Percentiles rank a stretch among this genome's conserved stretches.
These are phyloP conservation scores for Ceratocystis diversiconidia DNA, from an alignment of 2,329 filamentous ascomycete species.

Conservation along the genomic window DNA sequence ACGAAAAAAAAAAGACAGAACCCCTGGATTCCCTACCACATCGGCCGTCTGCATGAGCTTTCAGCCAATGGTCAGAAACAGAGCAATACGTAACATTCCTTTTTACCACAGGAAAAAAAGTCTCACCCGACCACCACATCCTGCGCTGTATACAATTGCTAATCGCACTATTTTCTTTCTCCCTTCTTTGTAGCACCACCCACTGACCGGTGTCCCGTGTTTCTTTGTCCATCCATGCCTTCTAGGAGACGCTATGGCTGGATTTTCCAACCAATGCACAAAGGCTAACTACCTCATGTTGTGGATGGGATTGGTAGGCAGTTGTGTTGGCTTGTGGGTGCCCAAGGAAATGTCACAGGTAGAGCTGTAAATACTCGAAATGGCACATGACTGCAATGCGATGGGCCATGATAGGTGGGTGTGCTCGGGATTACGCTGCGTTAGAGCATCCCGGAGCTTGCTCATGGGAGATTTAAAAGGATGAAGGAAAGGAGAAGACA, in stretches of 20 bases:
- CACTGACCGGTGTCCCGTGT: slow-evolving; percentile 57
- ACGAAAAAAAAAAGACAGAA: slow-evolving; percentile 19
- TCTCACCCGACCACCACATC: not conserved
- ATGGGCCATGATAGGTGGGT: not conserved
- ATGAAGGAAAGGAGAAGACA: not conserved
- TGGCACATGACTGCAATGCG: not conserved
- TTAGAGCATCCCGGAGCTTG: not conserved
- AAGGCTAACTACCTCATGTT: slow-evolving; percentile 62
- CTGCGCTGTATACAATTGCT: slow-evolving; percentile 1
- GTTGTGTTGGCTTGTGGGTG: slow-evolving; percentile 63
- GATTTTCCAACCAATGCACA: slow-evolving; percentile 39
- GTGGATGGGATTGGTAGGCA: slow-evolving; percentile 81
- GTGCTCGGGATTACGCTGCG: not conserved
- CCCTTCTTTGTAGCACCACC: slow-evolving; percentile 54
- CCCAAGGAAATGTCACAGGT: slow-evolving; percentile 49
- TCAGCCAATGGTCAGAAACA: slow-evolving; percentile 4
- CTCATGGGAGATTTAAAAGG: not conserved
- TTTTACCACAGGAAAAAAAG: slow-evolving; percentile 21
- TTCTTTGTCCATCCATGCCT: slow-evolving; percentile 93
- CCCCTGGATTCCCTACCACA: not conserved
- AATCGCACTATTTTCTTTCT: slow-evolving; percentile 20
- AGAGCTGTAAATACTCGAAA: slow-evolving; percentile 3
- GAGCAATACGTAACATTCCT: slow-evolving; percentile 23
- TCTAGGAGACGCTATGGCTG: slow-evolving; percentile 65
- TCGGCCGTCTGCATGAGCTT: not conserved